Percentiles rank a stretch among this genome's conserved stretches.
These are phyloP conservation scores for Beauveria asiatica DNA, from an alignment of 2,329 filamentous ascomycete genomes.

Conservation along the genomic window DNA sequence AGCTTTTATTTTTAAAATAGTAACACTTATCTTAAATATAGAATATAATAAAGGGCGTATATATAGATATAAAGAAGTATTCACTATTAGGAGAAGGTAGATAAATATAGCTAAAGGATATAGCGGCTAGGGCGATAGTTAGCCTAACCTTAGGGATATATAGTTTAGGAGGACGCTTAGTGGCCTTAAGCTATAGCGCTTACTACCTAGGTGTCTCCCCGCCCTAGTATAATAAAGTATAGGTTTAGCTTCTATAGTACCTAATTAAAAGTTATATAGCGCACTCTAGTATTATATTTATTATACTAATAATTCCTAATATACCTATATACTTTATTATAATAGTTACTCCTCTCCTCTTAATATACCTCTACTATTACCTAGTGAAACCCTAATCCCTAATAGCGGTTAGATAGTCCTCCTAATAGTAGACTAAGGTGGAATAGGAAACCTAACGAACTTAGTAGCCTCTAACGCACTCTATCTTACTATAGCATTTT, in stretches of 20 bases:
- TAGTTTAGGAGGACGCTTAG: neutral
- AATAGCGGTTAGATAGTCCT: neutral
- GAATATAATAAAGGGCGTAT: no score
- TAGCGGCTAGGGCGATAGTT: no score
- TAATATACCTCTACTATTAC: neutral
- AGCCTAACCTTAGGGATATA: neutral
- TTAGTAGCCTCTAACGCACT: neutral
- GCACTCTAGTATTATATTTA: neutral
- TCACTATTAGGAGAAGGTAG: neutral
- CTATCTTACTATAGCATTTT: neutral
- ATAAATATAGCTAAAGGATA: neutral
- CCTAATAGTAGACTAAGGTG: neutral
- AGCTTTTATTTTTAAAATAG: no score
- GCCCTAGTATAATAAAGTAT: neutral
- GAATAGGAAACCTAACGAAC: neutral
- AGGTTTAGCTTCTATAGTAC: neutral
- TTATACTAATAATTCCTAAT: neutral
- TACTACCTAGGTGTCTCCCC: neutral
- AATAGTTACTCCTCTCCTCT: neutral
- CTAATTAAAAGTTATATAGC: neutral
- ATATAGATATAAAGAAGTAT: no score
- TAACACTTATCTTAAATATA: no score
- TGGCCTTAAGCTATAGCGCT: neutral
- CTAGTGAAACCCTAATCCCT: neutral
- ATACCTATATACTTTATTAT: neutral